Conservation (phyloP, 2,329 filamentous ascomycete species). For the Aspergillus amoenus region DNA sequence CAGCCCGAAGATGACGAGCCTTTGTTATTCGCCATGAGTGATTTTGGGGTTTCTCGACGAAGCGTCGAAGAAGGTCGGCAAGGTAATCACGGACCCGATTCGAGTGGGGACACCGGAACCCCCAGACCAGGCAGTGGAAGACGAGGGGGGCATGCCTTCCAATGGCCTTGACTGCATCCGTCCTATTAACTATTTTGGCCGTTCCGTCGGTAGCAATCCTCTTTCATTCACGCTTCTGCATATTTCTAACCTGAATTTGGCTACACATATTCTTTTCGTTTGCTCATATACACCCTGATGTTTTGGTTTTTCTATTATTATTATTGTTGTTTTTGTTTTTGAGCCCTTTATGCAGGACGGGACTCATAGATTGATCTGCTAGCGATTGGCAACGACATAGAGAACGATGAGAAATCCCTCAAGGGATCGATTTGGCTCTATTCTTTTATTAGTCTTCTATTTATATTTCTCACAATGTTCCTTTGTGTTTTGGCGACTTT, state of each 20-base stretch:
- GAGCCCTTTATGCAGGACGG: constrained; percentile 12
- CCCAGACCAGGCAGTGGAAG: constrained; percentile 38
- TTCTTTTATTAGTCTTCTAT: constrained; percentile 1
- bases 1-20: constrained; percentile 45
- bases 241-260: constrained; percentile 2
- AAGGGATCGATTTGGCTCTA: constrained; percentile 1
- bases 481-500: neutral
- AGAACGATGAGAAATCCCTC: constrained; percentile 15
- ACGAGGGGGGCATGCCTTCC: constrained; percentile 35
- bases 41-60: constrained; percentile 43
- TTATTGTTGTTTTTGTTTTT: neutral
- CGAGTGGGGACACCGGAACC: constrained; percentile 23
- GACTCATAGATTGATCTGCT: constrained; percentile 23
- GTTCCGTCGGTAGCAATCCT: neutral
- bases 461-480: neutral
- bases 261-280: neutral
- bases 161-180: constrained; percentile 31
- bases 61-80: constrained; percentile 43
- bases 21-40: constrained; percentile 48
- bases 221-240: neutral
- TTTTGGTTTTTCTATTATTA: constrained; percentile 9
- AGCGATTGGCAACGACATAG: constrained; percentile 21
- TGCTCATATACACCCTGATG: constrained; percentile 9
- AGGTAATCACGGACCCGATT: constrained; percentile 32
- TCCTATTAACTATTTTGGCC: neutral